Base-by-base conservation (phyloP, 2,329 filamentous ascomycete species). In the Ophiostoma populinum region DNA sequence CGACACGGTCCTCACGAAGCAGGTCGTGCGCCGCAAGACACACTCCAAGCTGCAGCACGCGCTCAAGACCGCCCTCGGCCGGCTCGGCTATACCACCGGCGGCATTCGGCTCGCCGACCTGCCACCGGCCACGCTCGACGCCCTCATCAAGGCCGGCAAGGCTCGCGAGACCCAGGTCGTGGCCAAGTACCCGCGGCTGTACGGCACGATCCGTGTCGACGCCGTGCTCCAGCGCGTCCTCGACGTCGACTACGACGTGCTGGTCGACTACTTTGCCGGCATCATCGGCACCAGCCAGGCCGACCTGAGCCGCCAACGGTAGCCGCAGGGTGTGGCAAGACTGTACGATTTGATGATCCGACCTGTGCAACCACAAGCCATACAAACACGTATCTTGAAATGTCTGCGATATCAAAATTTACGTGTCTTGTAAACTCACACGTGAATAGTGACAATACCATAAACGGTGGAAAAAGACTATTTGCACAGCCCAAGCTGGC, bases 41-140 rank as follows among this genome's bases (percentile, higher is more conserved):
- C 32, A 20, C 21, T 21, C 24, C 15, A 44, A 44, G 15, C 22
- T 46, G 18, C 35, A 43, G 28, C 31, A 24, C 9, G 46, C 44
- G 9, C 36, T 48, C 17, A 34, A 39, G 12, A 37, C 36, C 21
- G 48, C 47, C 6, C 43, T 50, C 37, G 30, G 17, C 16, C 42
- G 38, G 27, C 36, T 34, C 2, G 49, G 48, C 9, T 50, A 47
- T 32, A 44, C 46, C 19, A 13, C 10, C 7, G 19, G 32, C 4
- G 49, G 49, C 13, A 25, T 36, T 24, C 41, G 31, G 24, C 18
- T 40, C 16, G 5, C 11, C 7, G 34, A 12, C n/a, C n/a, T n/a
- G n/a, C n/a, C n/a, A n/a, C n/a, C n/a, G n/a, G n/a, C n/a, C n/a
- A n/a, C n/a, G n/a, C n/a, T n/a, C n/a, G n/a, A n/a, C n/a, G n/a